Evolutionary conservation across 768 basidiomycete species (phyloP).

Genomic region (Scleroderma citrinum): DNA sequence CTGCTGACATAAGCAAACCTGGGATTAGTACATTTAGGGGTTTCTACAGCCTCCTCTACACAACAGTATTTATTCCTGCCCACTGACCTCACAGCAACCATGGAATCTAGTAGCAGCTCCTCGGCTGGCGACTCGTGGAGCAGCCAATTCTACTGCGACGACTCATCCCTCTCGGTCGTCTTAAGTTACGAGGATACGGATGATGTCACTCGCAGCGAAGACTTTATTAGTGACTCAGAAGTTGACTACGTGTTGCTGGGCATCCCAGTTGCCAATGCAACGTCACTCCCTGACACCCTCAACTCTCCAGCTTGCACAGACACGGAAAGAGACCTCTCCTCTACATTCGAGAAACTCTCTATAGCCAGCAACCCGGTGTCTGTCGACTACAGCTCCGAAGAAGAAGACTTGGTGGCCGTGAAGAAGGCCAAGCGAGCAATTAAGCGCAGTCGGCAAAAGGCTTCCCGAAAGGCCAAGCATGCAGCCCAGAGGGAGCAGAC

Average conservation of each 20-base stretch:
- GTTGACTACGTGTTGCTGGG: constrained; percentile 22
- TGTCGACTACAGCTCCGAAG: constrained; percentile 5
- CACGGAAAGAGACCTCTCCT: constrained; percentile 11
- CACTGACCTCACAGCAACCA: too few relatives aligned
- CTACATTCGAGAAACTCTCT: constrained; percentile 15
- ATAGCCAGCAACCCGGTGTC: constrained; percentile 5
- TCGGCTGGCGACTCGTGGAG: too few relatives aligned
- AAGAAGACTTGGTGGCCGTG: neutral
- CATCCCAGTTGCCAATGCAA: constrained; percentile 12
- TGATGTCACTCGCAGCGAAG: neutral
- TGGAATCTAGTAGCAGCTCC: too few relatives aligned
- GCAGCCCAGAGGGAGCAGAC: neutral
- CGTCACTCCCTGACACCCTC: constrained; percentile 7
- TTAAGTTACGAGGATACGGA: neutral
- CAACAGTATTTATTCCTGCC: too few relatives aligned
- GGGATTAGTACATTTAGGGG: too few relatives aligned
- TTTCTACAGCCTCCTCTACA: too few relatives aligned
- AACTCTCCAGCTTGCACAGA: neutral
- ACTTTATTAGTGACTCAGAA: constrained; percentile 5
- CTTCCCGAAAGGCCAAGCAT: constrained; percentile 1
- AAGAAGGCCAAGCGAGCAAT: neutral
- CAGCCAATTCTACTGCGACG: neutral
- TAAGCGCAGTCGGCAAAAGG: constrained; percentile 1
- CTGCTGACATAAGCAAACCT: constrained; percentile 24
- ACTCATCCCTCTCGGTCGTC: constrained; percentile 4